Percentiles rank a stretch among this genome's conserved stretches.
Evolutionary conservation across 2,329 filamentous ascomycete species (phyloP).

Genomic region (Neopestalotiopsis sp.): DNA sequence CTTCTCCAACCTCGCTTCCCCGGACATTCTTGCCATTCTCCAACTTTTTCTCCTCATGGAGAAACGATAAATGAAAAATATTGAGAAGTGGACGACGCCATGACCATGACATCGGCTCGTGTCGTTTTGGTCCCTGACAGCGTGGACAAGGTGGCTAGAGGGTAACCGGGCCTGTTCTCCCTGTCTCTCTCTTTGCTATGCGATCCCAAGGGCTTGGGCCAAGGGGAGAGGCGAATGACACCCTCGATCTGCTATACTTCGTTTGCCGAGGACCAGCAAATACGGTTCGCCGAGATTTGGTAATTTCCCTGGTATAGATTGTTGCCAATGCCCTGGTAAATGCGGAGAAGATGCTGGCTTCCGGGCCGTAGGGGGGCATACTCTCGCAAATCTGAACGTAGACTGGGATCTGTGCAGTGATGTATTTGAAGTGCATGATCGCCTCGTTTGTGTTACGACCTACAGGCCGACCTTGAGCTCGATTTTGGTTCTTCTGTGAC

Average conservation of each 20-base stretch:
- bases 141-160: conserved; percentile 9
- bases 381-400: neutral
- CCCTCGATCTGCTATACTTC: neutral
- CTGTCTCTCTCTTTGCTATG: neutral
- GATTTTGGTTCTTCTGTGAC: neutral
- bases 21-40: conserved; percentile 15
- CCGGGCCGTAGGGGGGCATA: neutral
- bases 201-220: neutral
- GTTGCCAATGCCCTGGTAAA: neutral
- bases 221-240: neutral
- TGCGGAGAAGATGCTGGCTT: conserved; percentile 12
- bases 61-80: neutral
- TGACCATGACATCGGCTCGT: neutral
- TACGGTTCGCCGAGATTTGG: neutral
- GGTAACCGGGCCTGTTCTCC: conserved; percentile 18
- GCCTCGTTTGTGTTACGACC: neutral
- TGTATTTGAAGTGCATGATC: neutral
- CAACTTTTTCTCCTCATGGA: conserved; percentile 19
- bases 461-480: neutral
- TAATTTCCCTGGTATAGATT: conserved; percentile 16
- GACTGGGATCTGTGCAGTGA: neutral
- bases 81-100: neutral
- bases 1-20: conserved; percentile 11
- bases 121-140: neutral
- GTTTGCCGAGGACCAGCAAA: neutral